phyloP scores from a whole-genome alignment of 1,284 basidiomycete genomes.

The Ustilago loliicola region DNA sequence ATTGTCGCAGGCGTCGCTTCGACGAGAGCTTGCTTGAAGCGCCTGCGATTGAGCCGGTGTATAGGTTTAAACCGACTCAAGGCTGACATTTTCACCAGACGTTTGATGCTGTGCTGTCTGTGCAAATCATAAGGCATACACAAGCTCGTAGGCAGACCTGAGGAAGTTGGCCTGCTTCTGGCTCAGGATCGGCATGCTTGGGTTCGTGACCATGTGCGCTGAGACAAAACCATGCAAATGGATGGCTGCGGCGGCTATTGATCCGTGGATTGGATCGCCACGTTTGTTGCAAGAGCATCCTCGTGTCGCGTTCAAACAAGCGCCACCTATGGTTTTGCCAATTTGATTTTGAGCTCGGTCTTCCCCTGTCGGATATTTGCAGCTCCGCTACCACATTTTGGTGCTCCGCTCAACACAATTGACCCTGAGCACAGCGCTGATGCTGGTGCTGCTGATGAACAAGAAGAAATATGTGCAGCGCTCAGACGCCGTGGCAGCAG shows the following conservation, averaged over 20 bases:
- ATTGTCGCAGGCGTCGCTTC: too few species aligned
- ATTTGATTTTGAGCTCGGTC: conserved; percentile 2
- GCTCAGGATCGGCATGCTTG: too few species aligned
- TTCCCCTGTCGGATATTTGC: conserved; percentile 13
- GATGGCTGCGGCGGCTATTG: not conserved
- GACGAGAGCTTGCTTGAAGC: too few species aligned
- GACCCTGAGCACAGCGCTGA: not conserved
- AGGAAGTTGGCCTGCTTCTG: too few species aligned
- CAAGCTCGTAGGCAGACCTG: too few species aligned
- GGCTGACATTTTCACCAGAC: too few species aligned
- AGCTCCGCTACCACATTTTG: conserved; percentile 1
- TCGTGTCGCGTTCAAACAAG: not conserved
- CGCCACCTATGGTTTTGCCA: not conserved
- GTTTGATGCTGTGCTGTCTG: too few species aligned
- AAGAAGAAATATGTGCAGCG: conserved; percentile 11
- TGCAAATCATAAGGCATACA: too few species aligned
- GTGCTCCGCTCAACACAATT: conserved; percentile 11
- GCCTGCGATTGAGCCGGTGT: too few species aligned
- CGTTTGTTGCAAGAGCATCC: not conserved
- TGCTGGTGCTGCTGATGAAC: not conserved
- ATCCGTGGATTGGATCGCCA: not conserved
- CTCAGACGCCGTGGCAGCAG: conserved; percentile 21
- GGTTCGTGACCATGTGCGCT: not conserved
- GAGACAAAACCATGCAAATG: not conserved
- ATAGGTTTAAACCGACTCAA: too few species aligned